These are phyloP conservation scores for Metschnikowia bowlesiae DNA, from an alignment of 805 yeast genomes.

Conservation along the genomic window DNA sequence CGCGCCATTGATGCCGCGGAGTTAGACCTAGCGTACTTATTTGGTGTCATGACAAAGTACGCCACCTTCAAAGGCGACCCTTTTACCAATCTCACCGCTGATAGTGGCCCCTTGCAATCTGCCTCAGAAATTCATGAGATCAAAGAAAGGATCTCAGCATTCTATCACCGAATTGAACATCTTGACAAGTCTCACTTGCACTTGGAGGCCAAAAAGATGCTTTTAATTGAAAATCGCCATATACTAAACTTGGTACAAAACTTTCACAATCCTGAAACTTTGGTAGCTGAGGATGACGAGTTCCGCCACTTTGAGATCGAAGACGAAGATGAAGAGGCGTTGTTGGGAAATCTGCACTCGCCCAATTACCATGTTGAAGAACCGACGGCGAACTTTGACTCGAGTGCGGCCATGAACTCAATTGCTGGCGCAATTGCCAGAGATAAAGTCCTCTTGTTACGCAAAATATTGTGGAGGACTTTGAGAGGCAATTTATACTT, in stretches of 20 bases:
- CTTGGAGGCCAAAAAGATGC: slow-evolving; percentile 23
- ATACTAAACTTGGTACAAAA: slow-evolving; percentile 30
- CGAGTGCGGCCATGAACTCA: slow-evolving; percentile 25
- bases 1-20: slow-evolving; percentile 34
- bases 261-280: slow-evolving; percentile 26
- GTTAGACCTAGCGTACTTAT: slow-evolving; percentile 25
- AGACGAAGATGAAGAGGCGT: slow-evolving; percentile 27
- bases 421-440: slow-evolving; percentile 34
- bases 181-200: slow-evolving; percentile 30
- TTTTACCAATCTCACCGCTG: slow-evolving; percentile 36
- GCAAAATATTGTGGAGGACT: slow-evolving; percentile 41
- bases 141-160: slow-evolving; percentile 20
- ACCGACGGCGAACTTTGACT: slow-evolving; percentile 16
- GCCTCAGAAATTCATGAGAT: slow-evolving; percentile 34
- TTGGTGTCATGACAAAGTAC: slow-evolving; percentile 28
- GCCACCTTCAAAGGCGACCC: slow-evolving; percentile 24
- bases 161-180: slow-evolving; percentile 32
- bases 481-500: slow-evolving; percentile 40
- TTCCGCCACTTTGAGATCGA: slow-evolving; percentile 19
- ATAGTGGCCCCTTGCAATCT: slow-evolving; percentile 41
- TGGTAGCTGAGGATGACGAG: slow-evolving; percentile 12
- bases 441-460: slow-evolving; percentile 33
- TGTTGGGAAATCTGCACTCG: slow-evolving; percentile 22
- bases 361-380: slow-evolving; percentile 22
- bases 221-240: slow-evolving; percentile 31